A percentile compares a stretch with the other conserved stretches of the same genome.
Evolutionary conservation across 495 filamentous ascomycete genomes (phyloP).

Genomic region (Penicillium malachiteum): DNA sequence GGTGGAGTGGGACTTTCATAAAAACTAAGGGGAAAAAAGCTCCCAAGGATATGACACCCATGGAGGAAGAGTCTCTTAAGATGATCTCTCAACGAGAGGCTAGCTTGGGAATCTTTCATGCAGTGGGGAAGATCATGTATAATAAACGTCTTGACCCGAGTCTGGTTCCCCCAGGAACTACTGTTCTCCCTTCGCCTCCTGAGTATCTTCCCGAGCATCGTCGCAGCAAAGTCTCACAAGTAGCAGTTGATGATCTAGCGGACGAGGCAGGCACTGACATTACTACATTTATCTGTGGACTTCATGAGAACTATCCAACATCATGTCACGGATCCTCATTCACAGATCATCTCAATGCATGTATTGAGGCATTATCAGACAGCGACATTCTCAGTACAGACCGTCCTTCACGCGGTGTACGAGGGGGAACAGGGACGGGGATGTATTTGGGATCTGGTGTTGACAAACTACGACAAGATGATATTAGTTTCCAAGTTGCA

Average conservation of each 20-base stretch:
- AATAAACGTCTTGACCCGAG: constrained; percentile 70
- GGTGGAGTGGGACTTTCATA: constrained; percentile 65
- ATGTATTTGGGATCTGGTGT: constrained; percentile 49
- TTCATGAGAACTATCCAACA: constrained; percentile 91
- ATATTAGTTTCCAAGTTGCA: constrained; percentile 86
- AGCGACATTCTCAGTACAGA: constrained; percentile 71
- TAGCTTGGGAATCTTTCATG: constrained; percentile 90
- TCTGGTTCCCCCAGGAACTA: constrained; percentile 17
- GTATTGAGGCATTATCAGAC: constrained; percentile 82
- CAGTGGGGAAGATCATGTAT: constrained; percentile 90
- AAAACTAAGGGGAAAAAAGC: constrained; percentile 54
- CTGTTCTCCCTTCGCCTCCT: constrained; percentile 52
- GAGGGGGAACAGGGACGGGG: constrained; percentile 34
- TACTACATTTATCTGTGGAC: constrained; percentile 81
- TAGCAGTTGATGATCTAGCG: constrained; percentile 70
- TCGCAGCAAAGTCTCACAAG: constrained; percentile 65
- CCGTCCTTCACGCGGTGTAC: constrained; percentile 27
- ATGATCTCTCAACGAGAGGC: constrained; percentile 81
- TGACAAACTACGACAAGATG: constrained; percentile 81
- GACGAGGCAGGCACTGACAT: constrained; percentile 90
- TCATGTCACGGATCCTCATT: constrained; percentile 69
- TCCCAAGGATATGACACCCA: constrained; percentile 58
- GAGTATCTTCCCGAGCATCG: constrained; percentile 59
- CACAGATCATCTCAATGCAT: constrained; percentile 67
- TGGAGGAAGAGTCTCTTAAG: constrained; percentile 70